Percentiles rank a stretch among this genome's conserved stretches.
Conservation (phyloP, 306 rosid species). For the Crotalaria pallida region DNA sequence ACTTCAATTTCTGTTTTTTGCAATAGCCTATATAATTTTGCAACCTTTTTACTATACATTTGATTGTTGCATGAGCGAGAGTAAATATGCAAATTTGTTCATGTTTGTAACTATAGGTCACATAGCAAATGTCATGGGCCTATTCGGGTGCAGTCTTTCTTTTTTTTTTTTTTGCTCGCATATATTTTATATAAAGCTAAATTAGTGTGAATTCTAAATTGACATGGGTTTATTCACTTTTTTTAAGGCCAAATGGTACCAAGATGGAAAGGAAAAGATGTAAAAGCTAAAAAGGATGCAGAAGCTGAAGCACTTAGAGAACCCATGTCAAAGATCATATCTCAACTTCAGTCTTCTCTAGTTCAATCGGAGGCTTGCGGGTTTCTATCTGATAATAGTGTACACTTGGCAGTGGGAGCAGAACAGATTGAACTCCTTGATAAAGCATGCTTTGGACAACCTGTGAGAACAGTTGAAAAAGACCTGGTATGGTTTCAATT, state of each 20-base stretch:
- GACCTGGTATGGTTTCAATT: slow-evolving; percentile 42
- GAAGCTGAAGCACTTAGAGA: slow-evolving; percentile 46
- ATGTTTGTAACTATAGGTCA: too few relatives aligned
- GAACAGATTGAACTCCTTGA: slow-evolving; percentile 40
- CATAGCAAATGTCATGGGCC: too few relatives aligned
- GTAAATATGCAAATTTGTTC: too few relatives aligned
- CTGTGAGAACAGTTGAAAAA: slow-evolving; percentile 29
- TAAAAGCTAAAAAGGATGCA: slow-evolving; percentile 43
- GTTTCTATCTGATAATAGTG: slow-evolving; percentile 29
- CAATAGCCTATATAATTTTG: too few relatives aligned
- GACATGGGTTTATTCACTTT: not conserved
- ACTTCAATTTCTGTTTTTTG: too few relatives aligned
- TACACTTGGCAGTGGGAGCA: slow-evolving; percentile 29
- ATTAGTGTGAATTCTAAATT: not conserved
- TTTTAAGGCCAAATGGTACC: slow-evolving; percentile 31
- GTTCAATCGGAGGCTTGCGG: slow-evolving; percentile 37
- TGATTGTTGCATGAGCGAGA: too few relatives aligned
- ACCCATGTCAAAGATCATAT: slow-evolving; percentile 47
- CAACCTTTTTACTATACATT: too few relatives aligned
- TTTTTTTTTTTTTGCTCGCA: too few relatives aligned
- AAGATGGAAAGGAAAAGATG: slow-evolving; percentile 60
- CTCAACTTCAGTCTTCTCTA: slow-evolving; percentile 42
- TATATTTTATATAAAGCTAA: not conserved
- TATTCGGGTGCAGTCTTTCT: too few relatives aligned
- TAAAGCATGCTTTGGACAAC: slow-evolving; percentile 46